Percentiles rank a stretch among this genome's conserved stretches.
Conservation (phyloP, 1,139 yeast genomes). For the Fermentozyma sake region DNA sequence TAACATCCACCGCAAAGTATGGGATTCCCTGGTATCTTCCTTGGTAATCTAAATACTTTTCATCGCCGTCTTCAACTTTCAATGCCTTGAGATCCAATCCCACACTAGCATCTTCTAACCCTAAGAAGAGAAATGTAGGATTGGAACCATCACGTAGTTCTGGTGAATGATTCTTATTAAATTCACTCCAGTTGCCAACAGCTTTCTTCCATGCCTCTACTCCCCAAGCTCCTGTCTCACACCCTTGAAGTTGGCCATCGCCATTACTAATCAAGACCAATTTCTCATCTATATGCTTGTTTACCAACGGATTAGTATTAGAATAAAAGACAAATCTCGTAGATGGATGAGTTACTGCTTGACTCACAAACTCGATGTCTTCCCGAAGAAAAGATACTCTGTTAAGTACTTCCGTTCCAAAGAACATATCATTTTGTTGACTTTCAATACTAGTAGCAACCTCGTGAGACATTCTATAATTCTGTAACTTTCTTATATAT, state of each 20-base stretch:
- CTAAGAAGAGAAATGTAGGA: constrained; percentile 59
- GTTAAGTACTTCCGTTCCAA: constrained; percentile 59
- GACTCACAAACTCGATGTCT: constrained; percentile 53
- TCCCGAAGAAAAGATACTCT: constrained; percentile 76
- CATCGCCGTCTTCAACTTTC: constrained; percentile 25
- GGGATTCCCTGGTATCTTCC: constrained; percentile 67
- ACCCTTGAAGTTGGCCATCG: constrained; percentile 16
- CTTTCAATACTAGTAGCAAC: constrained; percentile 10
- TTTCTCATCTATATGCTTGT: constrained; percentile 24
- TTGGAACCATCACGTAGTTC: constrained; percentile 24
- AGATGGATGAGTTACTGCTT: constrained; percentile 47
- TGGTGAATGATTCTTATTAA: constrained; percentile 31
- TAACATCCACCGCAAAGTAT: constrained; percentile 70
- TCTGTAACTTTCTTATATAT: no score
- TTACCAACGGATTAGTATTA: constrained; percentile 33
- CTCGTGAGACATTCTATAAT: constrained; percentile 10
- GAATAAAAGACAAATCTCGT: constrained; percentile 55
- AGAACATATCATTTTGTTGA: constrained; percentile 33
- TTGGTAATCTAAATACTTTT: constrained; percentile 37
- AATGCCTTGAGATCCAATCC: constrained; percentile 28
- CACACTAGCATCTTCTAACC: constrained; percentile 56
- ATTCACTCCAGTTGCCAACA: constrained; percentile 24
- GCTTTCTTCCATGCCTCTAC: constrained; percentile 21
- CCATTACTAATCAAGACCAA: constrained; percentile 37
- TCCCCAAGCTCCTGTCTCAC: constrained; percentile 11